Conservation (phyloP, 305 asterid species). For the Solanum hybrid region DNA sequence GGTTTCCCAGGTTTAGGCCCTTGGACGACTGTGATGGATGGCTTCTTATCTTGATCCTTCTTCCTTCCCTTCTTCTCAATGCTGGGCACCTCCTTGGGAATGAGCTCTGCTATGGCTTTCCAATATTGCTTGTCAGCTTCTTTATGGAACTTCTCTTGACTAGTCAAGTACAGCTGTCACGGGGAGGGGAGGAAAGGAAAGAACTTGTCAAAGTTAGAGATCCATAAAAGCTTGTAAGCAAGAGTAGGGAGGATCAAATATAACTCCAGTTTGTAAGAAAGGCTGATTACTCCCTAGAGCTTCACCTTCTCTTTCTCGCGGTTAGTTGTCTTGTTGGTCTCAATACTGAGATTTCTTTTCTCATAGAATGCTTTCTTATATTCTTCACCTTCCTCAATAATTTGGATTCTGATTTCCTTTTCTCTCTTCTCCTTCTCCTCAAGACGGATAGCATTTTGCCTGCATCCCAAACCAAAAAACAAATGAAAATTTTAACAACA, state of each 20-base stretch:
- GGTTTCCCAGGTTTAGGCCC: conserved; percentile 99
- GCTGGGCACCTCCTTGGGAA: conserved; percentile 78
- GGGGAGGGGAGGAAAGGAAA: neutral
- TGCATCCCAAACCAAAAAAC: conserved; percentile 25
- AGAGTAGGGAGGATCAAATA: neutral
- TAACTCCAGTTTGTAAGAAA: neutral
- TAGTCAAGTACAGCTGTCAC: conserved; percentile 42
- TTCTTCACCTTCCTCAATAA: conserved; percentile 78
- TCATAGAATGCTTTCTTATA: conserved; percentile 69
- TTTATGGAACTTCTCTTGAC: conserved; percentile 79
- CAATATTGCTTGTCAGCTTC: conserved; percentile 92
- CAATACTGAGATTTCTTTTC: conserved; percentile 64
- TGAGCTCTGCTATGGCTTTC: conserved; percentile 89
- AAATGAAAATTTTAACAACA: neutral
- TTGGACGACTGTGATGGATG: conserved; percentile 75
- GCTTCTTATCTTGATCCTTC: conserved; percentile 93
- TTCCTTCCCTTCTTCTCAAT: conserved; percentile 82
- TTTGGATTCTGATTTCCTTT: conserved; percentile 71
- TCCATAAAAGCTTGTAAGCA: neutral
- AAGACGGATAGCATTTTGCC: conserved; percentile 75
- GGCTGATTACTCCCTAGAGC: neutral
- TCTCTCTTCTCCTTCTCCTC: conserved; percentile 96
- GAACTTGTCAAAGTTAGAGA: neutral
- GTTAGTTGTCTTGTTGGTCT: conserved; percentile 69
- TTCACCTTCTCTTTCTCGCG: conserved; percentile 79